Base-by-base conservation (phyloP, 164 flowering plant genomes). In the Macadamia tetraphylla region DNA sequence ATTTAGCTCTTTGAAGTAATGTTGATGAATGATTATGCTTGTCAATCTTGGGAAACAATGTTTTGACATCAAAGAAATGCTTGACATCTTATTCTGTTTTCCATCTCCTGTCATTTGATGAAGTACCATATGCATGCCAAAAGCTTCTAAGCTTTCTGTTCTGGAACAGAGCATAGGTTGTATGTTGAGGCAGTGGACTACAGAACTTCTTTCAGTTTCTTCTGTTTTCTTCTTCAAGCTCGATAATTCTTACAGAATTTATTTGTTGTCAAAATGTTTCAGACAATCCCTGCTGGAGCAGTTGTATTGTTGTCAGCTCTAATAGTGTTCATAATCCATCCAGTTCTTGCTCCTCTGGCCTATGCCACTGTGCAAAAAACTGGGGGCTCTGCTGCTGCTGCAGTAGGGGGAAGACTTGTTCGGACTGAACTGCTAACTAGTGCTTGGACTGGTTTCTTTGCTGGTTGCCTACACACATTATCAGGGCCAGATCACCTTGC, bases 401-500 rank as follows among this genome's bases (percentile, higher is more conserved):
- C 77, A 31, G 77, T 72, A 44, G 88, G 88, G 18, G 46, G 73
- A 23, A 73, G 70, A 43, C 78, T 85, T 48, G 30, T 84, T 59
- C 83, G 78, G 2, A 77, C 82, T 29, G 90, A 86, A 55, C 62
- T 86, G 40, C 69, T 88, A 40, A 82, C 65, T 10, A 87, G 94
- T 81, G 91, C 89, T 35, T 88, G 89, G 94, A 85, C 89, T 12
- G 94, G 94, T 62, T 85, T 88, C 79, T 82, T 88, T 29, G 91
- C 94, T 62, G 94, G 94, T 69, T 88, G 94, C 70, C 65, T 88
- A 40, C 94, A 88, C 84, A 88, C 93, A 1, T 70, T 88, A 44
- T 88, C 93, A 46, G 93, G 93, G 1, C 94, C 94, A 29, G 94
- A 88, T 62, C 94, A 86, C 74, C 88, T 88, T 67, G 94, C 91